Base-by-base conservation (phyloP, 768 basidiomycete species). In the Trametopsis cervina region DNA sequence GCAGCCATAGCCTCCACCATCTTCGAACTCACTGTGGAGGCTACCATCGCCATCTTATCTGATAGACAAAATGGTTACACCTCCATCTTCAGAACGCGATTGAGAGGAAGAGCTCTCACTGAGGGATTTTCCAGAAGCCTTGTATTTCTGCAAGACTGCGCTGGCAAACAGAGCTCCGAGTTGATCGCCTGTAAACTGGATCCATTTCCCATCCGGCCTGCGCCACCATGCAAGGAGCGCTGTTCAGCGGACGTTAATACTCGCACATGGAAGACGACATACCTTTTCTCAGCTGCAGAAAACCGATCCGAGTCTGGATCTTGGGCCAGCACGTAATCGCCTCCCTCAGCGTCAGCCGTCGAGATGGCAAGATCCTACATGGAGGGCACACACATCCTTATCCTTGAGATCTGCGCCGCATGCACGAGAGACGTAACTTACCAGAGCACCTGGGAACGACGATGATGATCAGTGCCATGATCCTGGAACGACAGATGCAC, bases 251-350 rank as follows among this genome's bases (percentile, higher is more conserved):
- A 40, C 5, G 17, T 33, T n/a, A n/a, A 11, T 27, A 33, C 15
- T 9, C 11, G 18, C n/a, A 17, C 25, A 18, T n/a, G n/a, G 27
- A 37, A 24, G 5, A 23, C 24, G 42, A 37, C 68, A 52, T 56
- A 84, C 86, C 68, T 59, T 63, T 72, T 78, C 63, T 90, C 83
- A 25, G 83, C 89, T 20, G 85, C 86, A 9, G 81, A 73, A 60
- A 93, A 92, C 27, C 87, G 69, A 65, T 93, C 91, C 3, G 85
- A 78, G 58, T 94, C 91, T 0, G 91, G 92, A 64, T 93, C 92
- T 61, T 94, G 90, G 2, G 92, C 89, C 15, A 94, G 68, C 1
- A 94, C 81, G 59, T 90, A 83, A 20, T 63, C 60, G 3, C 77
- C 79, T 0, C 70, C 72, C 15, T 69, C 65, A 2, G 56, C 51